Conservation (phyloP, 345 rosid genomes). For the Eucalyptus decipiens region DNA sequence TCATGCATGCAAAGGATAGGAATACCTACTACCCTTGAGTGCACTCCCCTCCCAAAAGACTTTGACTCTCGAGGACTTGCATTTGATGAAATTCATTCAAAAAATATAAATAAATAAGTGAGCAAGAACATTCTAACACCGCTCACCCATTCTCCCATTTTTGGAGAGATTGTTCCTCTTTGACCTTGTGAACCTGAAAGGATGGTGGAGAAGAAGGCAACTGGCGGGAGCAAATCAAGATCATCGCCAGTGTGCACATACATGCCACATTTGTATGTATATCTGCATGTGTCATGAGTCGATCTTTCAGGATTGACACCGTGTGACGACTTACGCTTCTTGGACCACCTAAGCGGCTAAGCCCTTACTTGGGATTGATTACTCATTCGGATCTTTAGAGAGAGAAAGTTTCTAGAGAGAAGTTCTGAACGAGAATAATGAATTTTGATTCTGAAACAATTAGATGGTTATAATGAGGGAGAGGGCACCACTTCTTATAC, state of each 20-base stretch:
- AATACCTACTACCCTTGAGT: not conserved
- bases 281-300: no score
- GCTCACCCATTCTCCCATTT: not conserved
- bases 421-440: no score
- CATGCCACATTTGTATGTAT: not conserved
- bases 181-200: not conserved
- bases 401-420: no score
- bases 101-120: no score
- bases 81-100: not conserved
- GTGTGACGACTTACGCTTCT: accelerated
- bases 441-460: no score
- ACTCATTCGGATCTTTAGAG: no score
- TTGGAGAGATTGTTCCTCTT: not conserved
- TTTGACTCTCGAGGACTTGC: not conserved
- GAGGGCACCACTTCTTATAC: no score
- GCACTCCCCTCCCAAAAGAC: not conserved
- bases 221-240: not conserved
- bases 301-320: no score
- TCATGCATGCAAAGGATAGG: not conserved
- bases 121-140: not conserved
- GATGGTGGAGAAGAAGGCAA: not conserved
- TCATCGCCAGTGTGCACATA: no score
- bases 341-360: accelerated
- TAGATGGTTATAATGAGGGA: no score
- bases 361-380: no score